Percentiles rank a stretch among this genome's conserved stretches.
phyloP scores from a whole-genome alignment of 179 eudicot genomes.

The Silene vulgaris region DNA sequence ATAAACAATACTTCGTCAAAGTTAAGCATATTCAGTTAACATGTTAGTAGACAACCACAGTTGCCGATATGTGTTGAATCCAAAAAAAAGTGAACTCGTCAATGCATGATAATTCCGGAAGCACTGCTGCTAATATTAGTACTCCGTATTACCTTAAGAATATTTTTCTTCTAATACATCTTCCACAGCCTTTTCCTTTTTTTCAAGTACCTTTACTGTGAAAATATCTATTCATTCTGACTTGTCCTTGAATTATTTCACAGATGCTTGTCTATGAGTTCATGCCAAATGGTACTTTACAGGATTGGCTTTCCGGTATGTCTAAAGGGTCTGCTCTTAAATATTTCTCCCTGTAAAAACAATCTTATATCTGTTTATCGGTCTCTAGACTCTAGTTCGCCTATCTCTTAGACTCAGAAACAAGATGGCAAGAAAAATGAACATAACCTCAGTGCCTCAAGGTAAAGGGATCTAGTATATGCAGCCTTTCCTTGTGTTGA shows the following conservation, averaged over 20 bases:
- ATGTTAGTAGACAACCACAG: background rate
- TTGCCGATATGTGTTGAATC: background rate
- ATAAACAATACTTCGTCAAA: background rate
- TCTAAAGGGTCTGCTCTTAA: background rate
- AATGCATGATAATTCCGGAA: background rate
- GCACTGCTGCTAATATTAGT: background rate
- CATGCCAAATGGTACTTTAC: slow-evolving; percentile 57
- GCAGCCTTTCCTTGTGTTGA: background rate
- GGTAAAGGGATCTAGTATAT: background rate
- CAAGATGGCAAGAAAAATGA: background rate
- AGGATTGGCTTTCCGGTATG: slow-evolving; percentile 66
- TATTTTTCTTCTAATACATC: background rate
- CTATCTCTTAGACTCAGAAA: background rate
- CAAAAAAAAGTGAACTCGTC: background rate
- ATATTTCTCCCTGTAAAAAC: background rate
- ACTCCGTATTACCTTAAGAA: background rate
- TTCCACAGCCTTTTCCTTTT: background rate
- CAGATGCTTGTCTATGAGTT: slow-evolving; percentile 71
- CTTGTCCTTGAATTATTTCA: slow-evolving; percentile 19
- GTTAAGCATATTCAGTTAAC: background rate
- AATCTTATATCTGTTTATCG: background rate
- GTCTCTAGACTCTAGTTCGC: background rate
- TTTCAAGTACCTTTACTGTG: background rate
- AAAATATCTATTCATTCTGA: slow-evolving; percentile 8
- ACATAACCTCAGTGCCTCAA: background rate